Evolutionary conservation across 2,329 filamentous ascomycete species (phyloP).

Genomic region (Ceratocystis harringtonii): DNA sequence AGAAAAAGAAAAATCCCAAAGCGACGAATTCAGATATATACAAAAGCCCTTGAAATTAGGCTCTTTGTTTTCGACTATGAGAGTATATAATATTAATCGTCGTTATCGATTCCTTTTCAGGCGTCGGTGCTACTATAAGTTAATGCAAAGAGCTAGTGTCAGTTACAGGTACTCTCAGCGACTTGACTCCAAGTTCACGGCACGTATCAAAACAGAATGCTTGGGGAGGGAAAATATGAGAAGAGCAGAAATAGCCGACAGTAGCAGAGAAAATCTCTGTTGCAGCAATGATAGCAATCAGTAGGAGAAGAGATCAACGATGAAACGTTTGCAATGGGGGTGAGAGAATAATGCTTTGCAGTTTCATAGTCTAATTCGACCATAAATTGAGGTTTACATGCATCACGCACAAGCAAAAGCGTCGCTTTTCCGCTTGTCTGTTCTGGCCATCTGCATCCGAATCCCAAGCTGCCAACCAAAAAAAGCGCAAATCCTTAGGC

Average conservation of each 20-base stretch:
- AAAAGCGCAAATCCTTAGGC: conserved; percentile 1
- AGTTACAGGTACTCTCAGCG: not conserved
- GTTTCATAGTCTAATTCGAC: not conserved
- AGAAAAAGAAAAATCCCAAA: not conserved
- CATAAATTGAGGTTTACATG: not conserved
- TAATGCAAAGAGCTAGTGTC: not conserved
- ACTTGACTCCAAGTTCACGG: not conserved
- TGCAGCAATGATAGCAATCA: not conserved
- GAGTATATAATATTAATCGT: conserved; percentile 2
- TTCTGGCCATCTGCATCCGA: not conserved
- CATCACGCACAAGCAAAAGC: not conserved
- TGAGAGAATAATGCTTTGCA: not conserved
- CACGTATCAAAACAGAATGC: not conserved
- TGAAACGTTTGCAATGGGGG: conserved; percentile 1
- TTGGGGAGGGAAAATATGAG: not conserved
- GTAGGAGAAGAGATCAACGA: not conserved
- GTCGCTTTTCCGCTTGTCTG: not conserved
- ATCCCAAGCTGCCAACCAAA: not conserved
- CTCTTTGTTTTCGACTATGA: not conserved
- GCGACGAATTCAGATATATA: not conserved
- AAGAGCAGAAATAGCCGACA: not conserved
- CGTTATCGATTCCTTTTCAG: not conserved
- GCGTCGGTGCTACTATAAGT: not conserved
- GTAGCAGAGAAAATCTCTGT: not conserved
- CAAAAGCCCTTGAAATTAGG: not conserved